These are phyloP conservation scores for Phytophthora macrochlamydospora DNA, from an alignment of 352 stramenopile genomes.

Conservation along the genomic window DNA sequence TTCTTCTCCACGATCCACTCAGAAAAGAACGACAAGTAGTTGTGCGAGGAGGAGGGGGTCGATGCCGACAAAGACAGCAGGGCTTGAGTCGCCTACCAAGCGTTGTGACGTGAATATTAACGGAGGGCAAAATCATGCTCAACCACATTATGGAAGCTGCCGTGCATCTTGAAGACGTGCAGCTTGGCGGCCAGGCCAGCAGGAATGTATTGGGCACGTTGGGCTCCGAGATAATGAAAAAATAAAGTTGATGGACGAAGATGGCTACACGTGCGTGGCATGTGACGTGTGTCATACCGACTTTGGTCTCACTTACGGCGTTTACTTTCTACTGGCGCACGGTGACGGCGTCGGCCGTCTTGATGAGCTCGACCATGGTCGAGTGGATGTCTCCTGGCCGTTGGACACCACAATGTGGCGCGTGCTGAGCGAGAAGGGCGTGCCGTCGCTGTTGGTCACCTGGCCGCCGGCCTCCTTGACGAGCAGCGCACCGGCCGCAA, in stretches of 20 bases:
- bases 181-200: constrained; percentile 67
- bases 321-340: constrained; percentile 40
- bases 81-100: not conserved
- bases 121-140: constrained; percentile 44
- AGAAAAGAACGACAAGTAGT: no score
- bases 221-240: not conserved
- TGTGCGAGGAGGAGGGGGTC: no score
- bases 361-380: constrained; percentile 65
- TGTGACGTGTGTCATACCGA: not conserved
- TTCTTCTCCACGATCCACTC: no score
- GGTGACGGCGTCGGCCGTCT: constrained; percentile 52
- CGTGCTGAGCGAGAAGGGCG: constrained; percentile 78
- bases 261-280: constrained; percentile 1
- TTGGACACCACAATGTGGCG: constrained; percentile 87
- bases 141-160: not conserved
- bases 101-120: constrained; percentile 44
- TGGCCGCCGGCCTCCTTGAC: constrained; percentile 92
- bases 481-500: constrained; percentile 92
- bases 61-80: no score
- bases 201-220: constrained; percentile 52
- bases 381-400: constrained; percentile 74
- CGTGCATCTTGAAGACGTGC: constrained; percentile 59
- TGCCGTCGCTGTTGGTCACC: constrained; percentile 87
- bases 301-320: not conserved
- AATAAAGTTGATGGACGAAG: not conserved